Evolutionary conservation across 2,329 filamentous ascomycete genomes (phyloP), one percentile per base, ranked within the genome.

Genomic region (Ilyonectria destructans): DNA sequence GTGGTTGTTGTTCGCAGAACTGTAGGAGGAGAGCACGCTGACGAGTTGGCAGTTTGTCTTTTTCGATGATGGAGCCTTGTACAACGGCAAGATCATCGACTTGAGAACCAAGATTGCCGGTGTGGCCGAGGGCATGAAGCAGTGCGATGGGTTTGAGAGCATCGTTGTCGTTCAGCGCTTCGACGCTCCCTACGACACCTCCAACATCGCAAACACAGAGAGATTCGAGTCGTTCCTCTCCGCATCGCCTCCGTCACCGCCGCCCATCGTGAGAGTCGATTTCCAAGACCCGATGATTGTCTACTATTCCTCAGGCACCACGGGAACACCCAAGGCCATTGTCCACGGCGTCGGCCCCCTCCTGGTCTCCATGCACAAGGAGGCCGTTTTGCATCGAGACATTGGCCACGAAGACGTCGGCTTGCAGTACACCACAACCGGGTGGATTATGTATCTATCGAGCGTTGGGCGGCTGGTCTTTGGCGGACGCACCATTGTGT

Each of bases 371-470:
- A 74, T 76, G 15, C 76, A 72, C 69, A 89, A 95, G 77, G 94
- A 97, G 78, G 84, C 82, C 1, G 80, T 78, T 3, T 78, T 89
- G 29, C 87, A 89, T 75, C 83, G 86, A 55, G 81, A 83, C 31
- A 64, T 81, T 4, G 77, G 71, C 0, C 73, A 82, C 0, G 76
- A 80, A n/a, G 82, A 80, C 49, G 83, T 88, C 1, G 77, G 80
- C 1, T 72, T 90, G 65, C 87, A 90, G 78, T 89, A 87, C 76
- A 89, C 90, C 1, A 92, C 90, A 0, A 94, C 92, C 0, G 92
- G 93, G 0, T 97, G 94, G 94, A 96, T 97, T 81, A 97, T 97
- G 94, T 96, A 96, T 77, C 83, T 95, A 9, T 82, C 85, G 3
- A 88, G 86, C 43, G 83, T 93, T 0, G 84, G 85, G 21, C 83